These are phyloP conservation scores for Fusarium sp. DNA, from an alignment of 2,329 filamentous ascomycete species.

Conservation along the genomic window DNA sequence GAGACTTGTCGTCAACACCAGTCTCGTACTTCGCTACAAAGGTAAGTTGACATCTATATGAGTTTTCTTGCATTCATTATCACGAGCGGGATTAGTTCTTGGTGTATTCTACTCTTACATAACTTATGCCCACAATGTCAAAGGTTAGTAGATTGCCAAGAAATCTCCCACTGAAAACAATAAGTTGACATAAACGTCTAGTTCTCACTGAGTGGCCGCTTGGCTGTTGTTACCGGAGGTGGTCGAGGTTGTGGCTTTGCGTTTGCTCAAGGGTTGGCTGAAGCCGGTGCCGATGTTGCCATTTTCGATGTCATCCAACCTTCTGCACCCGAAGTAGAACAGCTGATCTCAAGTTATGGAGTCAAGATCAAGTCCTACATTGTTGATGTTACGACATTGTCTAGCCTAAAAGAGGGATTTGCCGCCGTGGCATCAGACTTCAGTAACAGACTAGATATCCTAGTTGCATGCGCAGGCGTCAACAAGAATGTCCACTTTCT, in stretches of 20 bases:
- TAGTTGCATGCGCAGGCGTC: constrained; percentile 69
- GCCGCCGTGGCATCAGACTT: constrained; percentile 56
- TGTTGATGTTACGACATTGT: constrained; percentile 59
- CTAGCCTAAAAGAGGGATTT: constrained; percentile 62
- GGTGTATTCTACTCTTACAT: no score
- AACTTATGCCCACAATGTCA: not conserved
- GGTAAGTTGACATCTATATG: not conserved
- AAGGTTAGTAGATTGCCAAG: not conserved
- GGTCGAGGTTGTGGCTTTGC: constrained; percentile 71
- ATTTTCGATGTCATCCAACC: constrained; percentile 68
- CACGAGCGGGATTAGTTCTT: not conserved
- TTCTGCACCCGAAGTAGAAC: constrained; percentile 59
- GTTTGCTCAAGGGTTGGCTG: constrained; percentile 66
- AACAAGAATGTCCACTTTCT: constrained; percentile 70
- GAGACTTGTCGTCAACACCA: not conserved
- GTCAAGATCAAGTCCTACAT: constrained; percentile 61
- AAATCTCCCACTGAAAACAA: not conserved
- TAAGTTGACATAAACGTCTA: not conserved
- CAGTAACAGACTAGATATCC: constrained; percentile 63
- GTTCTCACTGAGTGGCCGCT: constrained; percentile 61
- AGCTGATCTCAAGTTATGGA: constrained; percentile 54
- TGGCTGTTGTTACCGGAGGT: constrained; percentile 60
- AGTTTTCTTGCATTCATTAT: not conserved
- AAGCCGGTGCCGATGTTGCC: constrained; percentile 67
- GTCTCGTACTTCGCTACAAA: not conserved